These are phyloP conservation scores for Mrakia hoshinonis DNA, from an alignment of 768 basidiomycete species.

Conservation along the genomic window DNA sequence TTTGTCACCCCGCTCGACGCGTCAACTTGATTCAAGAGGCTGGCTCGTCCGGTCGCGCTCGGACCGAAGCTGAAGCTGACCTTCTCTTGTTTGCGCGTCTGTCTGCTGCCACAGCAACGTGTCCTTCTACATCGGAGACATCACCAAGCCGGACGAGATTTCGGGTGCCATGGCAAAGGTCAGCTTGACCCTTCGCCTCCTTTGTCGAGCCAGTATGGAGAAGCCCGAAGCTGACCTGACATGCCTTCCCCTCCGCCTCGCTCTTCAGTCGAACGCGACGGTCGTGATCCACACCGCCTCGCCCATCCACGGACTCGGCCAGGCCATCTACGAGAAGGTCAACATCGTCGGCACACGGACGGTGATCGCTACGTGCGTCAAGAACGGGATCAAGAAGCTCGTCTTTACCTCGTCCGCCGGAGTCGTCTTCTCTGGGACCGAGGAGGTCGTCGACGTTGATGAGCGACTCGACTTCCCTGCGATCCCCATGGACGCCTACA, in stretches of 20 bases:
- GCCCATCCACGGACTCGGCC: constrained; percentile 59
- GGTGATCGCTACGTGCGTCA: constrained; percentile 68
- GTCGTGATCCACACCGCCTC: constrained; percentile 96
- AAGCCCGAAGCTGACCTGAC: neutral
- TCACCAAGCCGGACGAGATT: constrained; percentile 67
- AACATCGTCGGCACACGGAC: constrained; percentile 66
- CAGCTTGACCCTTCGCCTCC: constrained; percentile 31
- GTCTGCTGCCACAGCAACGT: constrained; percentile 36
- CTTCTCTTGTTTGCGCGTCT: neutral
- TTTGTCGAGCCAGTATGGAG: neutral
- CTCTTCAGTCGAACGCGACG: constrained; percentile 61
- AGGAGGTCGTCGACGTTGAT: constrained; percentile 71
- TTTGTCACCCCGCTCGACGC: neutral
- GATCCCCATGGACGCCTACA: constrained; percentile 78
- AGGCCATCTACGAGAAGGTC: constrained; percentile 75
- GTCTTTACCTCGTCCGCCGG: constrained; percentile 93
- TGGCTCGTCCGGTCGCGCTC: neutral
- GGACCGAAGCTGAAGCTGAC: neutral
- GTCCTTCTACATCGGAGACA: constrained; percentile 79
- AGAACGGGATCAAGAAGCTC: constrained; percentile 66
- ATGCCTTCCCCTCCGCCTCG: neutral
- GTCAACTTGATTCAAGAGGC: no score
- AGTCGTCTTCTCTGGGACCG: constrained; percentile 70
- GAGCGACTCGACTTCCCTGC: constrained; percentile 71
- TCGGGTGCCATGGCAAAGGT: constrained; percentile 66